A percentile compares a stretch with the other conserved stretches of the same genome.
Evolutionary conservation across 2,329 filamentous ascomycete genomes (phyloP).

Genomic region (Trichophyton simii): DNA sequence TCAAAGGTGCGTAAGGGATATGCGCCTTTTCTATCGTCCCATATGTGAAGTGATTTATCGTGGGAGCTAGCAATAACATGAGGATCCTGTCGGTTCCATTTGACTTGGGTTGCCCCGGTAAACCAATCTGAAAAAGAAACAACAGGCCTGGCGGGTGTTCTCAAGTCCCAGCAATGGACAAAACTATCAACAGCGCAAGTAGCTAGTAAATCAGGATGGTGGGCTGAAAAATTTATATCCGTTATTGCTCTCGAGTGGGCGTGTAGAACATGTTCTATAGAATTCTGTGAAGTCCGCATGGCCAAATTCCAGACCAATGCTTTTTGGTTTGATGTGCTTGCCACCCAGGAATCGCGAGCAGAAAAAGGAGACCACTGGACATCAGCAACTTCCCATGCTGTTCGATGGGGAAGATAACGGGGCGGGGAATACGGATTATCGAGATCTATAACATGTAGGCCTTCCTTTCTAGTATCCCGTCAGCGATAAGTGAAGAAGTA

Average conservation of each 20-base stretch:
- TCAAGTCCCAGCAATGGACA: constrained; percentile 83
- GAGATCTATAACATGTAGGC: constrained; percentile 80
- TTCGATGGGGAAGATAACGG: constrained; percentile 69
- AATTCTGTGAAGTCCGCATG: constrained; percentile 56
- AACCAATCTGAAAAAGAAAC: constrained; percentile 86
- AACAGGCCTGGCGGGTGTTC: constrained; percentile 58
- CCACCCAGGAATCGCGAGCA: constrained; percentile 79
- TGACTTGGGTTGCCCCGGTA: constrained; percentile 85
- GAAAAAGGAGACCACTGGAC: constrained; percentile 96
- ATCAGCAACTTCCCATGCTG: constrained; percentile 90
- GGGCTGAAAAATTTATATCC: constrained; percentile 90
- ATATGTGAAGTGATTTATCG: constrained; percentile 75
- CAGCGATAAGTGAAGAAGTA: neutral
- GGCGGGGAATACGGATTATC: constrained; percentile 82
- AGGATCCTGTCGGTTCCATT: constrained; percentile 81
- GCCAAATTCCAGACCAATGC: constrained; percentile 89
- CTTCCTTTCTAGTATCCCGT: constrained; percentile 51
- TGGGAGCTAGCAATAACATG: constrained; percentile 83
- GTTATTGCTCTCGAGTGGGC: constrained; percentile 82
- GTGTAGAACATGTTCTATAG: constrained; percentile 78
- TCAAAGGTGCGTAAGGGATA: constrained; percentile 70
- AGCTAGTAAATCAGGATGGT: constrained; percentile 76
- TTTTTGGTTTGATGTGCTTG: constrained; percentile 87
- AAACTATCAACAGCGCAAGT: constrained; percentile 90
- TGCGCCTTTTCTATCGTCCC: constrained; percentile 73